A percentile compares a stretch with the other conserved stretches of the same genome.
These are phyloP conservation scores for Hemerocallis citrina DNA, from an alignment of 106 monocot species.

Conservation along the genomic window DNA sequence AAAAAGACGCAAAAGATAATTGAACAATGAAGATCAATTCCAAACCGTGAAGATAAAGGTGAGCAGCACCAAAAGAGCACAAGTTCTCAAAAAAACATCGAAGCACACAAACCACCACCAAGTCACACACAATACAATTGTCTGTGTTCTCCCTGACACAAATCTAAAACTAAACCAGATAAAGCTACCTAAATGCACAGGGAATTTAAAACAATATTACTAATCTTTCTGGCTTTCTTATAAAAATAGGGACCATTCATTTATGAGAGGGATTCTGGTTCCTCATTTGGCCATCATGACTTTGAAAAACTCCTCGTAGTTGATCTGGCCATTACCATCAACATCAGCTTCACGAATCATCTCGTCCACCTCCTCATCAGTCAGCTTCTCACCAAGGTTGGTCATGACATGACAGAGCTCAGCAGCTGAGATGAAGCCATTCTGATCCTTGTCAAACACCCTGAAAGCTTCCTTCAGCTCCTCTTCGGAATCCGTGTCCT, in stretches of 20 bases:
- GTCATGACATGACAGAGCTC: conserved; percentile 27
- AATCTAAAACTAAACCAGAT: neutral
- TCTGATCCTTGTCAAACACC: conserved; percentile 26
- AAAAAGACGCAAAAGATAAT: too few relatives aligned
- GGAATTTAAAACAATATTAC: neutral
- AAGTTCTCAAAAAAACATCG: neutral
- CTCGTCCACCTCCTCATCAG: conserved; percentile 25
- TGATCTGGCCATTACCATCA: conserved; percentile 28
- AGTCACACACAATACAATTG: conserved; percentile 1
- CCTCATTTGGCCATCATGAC: conserved; percentile 26
- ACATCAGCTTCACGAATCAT: conserved; percentile 28
- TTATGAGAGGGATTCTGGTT: conserved; percentile 1
- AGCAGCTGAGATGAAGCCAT: conserved; percentile 25
- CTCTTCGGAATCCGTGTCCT: conserved; percentile 23
- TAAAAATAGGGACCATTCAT: conserved; percentile 4
- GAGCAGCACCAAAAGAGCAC: neutral
- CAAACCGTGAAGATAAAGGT: neutral
- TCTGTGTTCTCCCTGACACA: neutral
- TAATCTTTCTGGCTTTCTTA: conserved; percentile 4
- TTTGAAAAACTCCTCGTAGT: conserved; percentile 25
- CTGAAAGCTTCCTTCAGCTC: conserved; percentile 27
- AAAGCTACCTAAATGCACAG: conserved; percentile 2
- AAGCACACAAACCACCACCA: neutral
- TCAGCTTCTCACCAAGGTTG: conserved; percentile 20
- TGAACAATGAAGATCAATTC: too few relatives aligned